Percentiles rank a stretch among this genome's conserved stretches.
Evolutionary conservation across 2,329 filamentous ascomycete species (phyloP).

Genomic region (Aaosphaeria arxii): DNA sequence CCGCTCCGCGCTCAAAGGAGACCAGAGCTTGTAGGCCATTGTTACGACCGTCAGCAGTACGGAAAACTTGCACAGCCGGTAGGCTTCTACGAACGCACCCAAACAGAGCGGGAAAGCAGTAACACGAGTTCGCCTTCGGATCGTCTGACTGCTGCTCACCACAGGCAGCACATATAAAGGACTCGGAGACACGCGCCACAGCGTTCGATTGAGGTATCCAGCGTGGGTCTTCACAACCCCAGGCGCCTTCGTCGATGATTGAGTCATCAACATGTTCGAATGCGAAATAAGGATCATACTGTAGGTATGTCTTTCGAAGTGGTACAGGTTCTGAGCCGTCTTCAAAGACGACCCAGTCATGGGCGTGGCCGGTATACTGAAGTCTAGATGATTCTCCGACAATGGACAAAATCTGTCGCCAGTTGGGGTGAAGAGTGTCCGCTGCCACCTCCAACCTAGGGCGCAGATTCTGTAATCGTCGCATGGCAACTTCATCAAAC

Average conservation of each 20-base stretch:
- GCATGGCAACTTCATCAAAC: conserved; percentile 44
- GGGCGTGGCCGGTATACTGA: conserved; percentile 48
- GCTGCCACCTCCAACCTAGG: conserved; percentile 53
- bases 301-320: conserved; percentile 46
- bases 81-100: conserved; percentile 41
- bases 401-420: conserved; percentile 50
- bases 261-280: conserved; percentile 52
- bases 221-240: conserved; percentile 52
- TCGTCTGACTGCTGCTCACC: conserved; percentile 51
- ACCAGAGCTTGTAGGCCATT: conserved; percentile 50
- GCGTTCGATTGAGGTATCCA: conserved; percentile 28
- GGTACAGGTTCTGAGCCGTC: conserved; percentile 44
- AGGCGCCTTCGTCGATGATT: conserved; percentile 47
- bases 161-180: conserved; percentile 45
- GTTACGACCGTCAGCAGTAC: conserved; percentile 52
- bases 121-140: conserved; percentile 47
- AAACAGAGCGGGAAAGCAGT: conserved; percentile 54
- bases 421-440: conserved; percentile 51
- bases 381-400: conserved; percentile 43
- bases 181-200: conserved; percentile 21
- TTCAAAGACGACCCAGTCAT: conserved; percentile 52
- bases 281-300: conserved; percentile 47
- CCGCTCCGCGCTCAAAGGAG: conserved; percentile 51
- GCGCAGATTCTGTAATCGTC: conserved; percentile 43
- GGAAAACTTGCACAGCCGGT: conserved; percentile 52